phyloP scores from a whole-genome alignment of 306 rosid genomes.

The Amphicarpaea edgeworthii region DNA sequence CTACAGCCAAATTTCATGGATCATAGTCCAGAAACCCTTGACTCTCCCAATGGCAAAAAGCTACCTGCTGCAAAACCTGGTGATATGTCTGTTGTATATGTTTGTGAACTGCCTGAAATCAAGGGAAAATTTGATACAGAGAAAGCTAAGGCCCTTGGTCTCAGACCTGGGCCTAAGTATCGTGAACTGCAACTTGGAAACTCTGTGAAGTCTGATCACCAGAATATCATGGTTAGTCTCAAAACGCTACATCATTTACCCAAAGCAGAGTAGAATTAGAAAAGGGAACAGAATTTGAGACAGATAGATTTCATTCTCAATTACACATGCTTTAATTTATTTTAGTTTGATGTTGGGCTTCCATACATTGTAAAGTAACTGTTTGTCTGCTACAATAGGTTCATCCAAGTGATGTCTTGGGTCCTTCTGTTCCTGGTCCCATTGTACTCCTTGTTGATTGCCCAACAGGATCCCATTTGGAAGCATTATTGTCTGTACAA shows the following conservation, averaged over 20 bases:
- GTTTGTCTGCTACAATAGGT: conserved; percentile 61
- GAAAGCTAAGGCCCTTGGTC: conserved; percentile 82
- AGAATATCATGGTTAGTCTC: conserved; percentile 71
- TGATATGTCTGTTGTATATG: conserved; percentile 88
- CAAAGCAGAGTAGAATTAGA: conserved; percentile 26
- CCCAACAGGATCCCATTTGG: conserved; percentile 86
- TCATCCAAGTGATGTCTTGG: conserved; percentile 94
- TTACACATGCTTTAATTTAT: conserved; percentile 35
- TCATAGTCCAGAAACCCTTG: conserved; percentile 44
- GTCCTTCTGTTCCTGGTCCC: conserved; percentile 92
- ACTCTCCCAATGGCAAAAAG: conserved; percentile 46
- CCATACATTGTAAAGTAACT: conserved; percentile 29
- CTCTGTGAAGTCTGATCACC: conserved; percentile 81
- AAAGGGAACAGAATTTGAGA: conserved; percentile 11
- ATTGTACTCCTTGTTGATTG: conserved; percentile 91
- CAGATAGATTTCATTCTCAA: conserved; percentile 18
- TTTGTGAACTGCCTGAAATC: conserved; percentile 89
- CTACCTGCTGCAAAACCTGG: conserved; percentile 64
- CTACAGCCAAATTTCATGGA: conserved; percentile 59
- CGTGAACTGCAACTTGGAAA: conserved; percentile 83
- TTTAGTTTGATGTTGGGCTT: conserved; percentile 37
- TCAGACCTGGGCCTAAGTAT: conserved; percentile 84
- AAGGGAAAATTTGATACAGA: conserved; percentile 83
- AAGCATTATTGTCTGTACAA: conserved; percentile 63
- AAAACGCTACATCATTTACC: conserved; percentile 32